Evolutionary conservation across 2,329 filamentous ascomycete species (phyloP).

Genomic region (Cryphonectria naterciae): DNA sequence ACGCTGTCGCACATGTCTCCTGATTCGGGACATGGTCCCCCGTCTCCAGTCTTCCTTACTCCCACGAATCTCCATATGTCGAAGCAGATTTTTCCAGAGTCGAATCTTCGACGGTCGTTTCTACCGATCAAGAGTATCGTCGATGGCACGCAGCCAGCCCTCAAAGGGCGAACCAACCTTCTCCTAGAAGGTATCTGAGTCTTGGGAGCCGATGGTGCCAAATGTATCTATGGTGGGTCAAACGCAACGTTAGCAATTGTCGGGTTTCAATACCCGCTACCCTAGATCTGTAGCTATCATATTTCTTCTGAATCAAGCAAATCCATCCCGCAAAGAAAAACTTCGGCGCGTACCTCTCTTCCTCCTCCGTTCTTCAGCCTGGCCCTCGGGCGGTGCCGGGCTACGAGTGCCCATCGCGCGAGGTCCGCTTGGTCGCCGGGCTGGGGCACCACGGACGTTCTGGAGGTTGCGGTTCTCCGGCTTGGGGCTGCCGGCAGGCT

Average conservation of each 20-base stretch:
- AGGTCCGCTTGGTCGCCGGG: constrained; percentile 60
- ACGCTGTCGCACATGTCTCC: not conserved
- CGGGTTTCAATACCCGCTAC: not conserved
- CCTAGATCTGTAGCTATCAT: not conserved
- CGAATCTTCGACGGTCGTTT: constrained; percentile 10
- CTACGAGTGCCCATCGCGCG: constrained; percentile 65
- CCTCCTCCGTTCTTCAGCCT: constrained; percentile 52
- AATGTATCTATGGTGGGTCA: constrained; percentile 51
- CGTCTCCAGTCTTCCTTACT: constrained; percentile 1
- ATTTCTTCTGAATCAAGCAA: not conserved
- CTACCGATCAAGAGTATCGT: constrained; percentile 20
- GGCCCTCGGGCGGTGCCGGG: constrained; percentile 39
- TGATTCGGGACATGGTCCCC: not conserved
- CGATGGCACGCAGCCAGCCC: constrained; percentile 26
- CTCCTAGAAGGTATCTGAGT: constrained; percentile 58
- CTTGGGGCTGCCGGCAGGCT: constrained; percentile 53
- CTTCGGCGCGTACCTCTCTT: constrained; percentile 57
- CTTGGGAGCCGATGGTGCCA: constrained; percentile 54
- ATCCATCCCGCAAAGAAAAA: constrained; percentile 3
- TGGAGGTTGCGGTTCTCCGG: constrained; percentile 62
- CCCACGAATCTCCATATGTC: not conserved
- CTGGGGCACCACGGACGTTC: constrained; percentile 55
- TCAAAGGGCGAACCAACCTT: constrained; percentile 24
- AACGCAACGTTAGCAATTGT: constrained; percentile 5
- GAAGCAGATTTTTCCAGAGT: not conserved